Evolutionary conservation across 2,329 filamentous ascomycete species (phyloP), one percentile per base, ranked within the genome.

Genomic region (Didymella pinodella): DNA sequence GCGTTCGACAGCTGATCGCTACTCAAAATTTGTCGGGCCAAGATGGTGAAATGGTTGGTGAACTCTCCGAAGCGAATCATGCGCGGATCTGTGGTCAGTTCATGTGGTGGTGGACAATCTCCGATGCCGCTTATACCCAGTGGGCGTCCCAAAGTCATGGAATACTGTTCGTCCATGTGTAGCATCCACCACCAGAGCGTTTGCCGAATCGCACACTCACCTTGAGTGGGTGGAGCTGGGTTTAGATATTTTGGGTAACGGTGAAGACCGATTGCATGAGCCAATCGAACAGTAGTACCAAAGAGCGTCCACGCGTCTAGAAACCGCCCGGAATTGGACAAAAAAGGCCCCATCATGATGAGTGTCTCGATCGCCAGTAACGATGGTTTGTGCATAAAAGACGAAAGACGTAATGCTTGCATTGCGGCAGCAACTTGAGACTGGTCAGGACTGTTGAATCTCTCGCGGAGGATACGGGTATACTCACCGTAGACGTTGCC

Each of bases 181-280:
- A 83, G 65, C 75, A 83, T 80, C 79, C 81, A 82, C 81, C 81
- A 83, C 81, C 81, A 83, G 1, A 83, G 69, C 16, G 77, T 77
- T 50, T 78, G 79, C 6, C 81, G 74, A 14, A 79, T 72, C 14
- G 75, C 75, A 47, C 75, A 77, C 62, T 83, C 80, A 25, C 75
- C 73, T 7, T 78, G 71, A 2, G 65, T 70, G 1, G 78, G 75
- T 5, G 78, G 77, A 3, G 77, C 65, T 18, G 80, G 78, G 54
- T 83, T 75, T 26, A 82, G 75, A 43, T 77, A 76, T 58, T 78
- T 81, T 1, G 81, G 81, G 59, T 83, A 78, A 6, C 81, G 79
- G 63, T 83, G 81, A 18, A 83, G 74, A 7, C 81, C 81, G 46
- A 83, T 80, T 1, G 80, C 79, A 45, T 83, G 81, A 6, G 81